A percentile compares a stretch with the other conserved stretches of the same genome.
phyloP scores from a whole-genome alignment of 2,329 filamentous ascomycete species.

The Fusarium torulosum region DNA sequence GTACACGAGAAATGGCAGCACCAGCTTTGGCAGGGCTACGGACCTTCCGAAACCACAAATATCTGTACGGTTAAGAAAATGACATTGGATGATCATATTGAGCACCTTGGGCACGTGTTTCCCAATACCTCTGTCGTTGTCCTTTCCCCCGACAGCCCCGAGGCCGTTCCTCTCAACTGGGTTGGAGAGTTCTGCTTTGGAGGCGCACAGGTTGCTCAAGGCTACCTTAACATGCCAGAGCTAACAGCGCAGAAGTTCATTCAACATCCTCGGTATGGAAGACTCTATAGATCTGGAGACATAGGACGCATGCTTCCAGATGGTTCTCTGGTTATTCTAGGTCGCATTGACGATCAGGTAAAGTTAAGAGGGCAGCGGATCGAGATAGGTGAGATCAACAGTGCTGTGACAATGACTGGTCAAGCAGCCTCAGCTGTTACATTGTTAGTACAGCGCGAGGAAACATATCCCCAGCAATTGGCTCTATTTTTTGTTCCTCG shows the following conservation, averaged over 20 bases:
- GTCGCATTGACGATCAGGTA: slow-evolving; percentile 82
- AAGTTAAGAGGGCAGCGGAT: slow-evolving; percentile 86
- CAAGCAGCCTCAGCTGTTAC: slow-evolving; percentile 73
- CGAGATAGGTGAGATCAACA: slow-evolving; percentile 81
- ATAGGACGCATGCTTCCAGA: slow-evolving; percentile 83
- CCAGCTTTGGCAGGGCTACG: slow-evolving; percentile 83
- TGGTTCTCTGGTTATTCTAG: slow-evolving; percentile 78
- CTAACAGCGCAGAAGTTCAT: slow-evolving; percentile 77
- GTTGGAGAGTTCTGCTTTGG: slow-evolving; percentile 90
- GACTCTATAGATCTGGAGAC: slow-evolving; percentile 86
- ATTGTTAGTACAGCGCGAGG: slow-evolving; percentile 64
- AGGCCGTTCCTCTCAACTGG: slow-evolving; percentile 75
- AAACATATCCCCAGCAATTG: slow-evolving; percentile 64
- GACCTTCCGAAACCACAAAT: slow-evolving; percentile 88
- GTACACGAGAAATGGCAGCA: slow-evolving; percentile 78
- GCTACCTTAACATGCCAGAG: slow-evolving; percentile 76
- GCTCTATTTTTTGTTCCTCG: slow-evolving; percentile 76
- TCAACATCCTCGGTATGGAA: slow-evolving; percentile 74
- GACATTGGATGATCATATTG: slow-evolving; percentile 67
- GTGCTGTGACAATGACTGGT: slow-evolving; percentile 65
- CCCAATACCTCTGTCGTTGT: slow-evolving; percentile 82
- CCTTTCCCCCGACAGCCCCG: slow-evolving; percentile 59
- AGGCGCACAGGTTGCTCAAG: slow-evolving; percentile 81
- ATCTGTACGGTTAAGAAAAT: slow-evolving; percentile 83
- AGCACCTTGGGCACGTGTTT: slow-evolving; percentile 82